Percentiles rank a stretch among this genome's conserved stretches.
phyloP scores from a whole-genome alignment of 345 rosid species.

The Bretschneidera sinensis region DNA sequence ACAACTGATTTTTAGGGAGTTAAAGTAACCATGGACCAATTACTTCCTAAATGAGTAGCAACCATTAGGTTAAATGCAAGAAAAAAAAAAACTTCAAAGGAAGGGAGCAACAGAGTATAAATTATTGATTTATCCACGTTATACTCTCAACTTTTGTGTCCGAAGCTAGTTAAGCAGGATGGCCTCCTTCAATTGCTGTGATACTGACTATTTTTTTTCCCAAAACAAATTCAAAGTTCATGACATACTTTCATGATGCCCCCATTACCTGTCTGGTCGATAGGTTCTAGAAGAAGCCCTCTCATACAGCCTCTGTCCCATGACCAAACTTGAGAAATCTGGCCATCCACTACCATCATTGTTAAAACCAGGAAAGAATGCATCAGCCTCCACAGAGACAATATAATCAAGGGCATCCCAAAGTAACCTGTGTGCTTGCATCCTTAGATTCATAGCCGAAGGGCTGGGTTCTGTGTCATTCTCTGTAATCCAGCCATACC shows the following conservation, averaged over 20 bases:
- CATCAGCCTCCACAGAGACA: slow-evolving; percentile 89
- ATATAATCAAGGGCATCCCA: slow-evolving; percentile 97
- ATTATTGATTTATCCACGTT: too few relatives aligned
- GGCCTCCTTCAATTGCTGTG: too few relatives aligned
- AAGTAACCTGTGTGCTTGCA: slow-evolving; percentile 81
- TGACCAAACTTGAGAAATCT: slow-evolving; percentile 92
- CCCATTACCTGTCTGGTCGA: slow-evolving; percentile 84
- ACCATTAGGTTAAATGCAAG: background rate
- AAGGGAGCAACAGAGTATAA: too few relatives aligned
- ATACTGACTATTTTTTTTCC: too few relatives aligned
- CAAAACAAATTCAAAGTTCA: background rate
- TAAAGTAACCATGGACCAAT: too few relatives aligned
- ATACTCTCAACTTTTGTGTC: too few relatives aligned
- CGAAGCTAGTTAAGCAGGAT: too few relatives aligned
- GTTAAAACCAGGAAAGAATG: slow-evolving; percentile 82
- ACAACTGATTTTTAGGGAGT: too few relatives aligned
- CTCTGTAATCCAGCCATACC: slow-evolving; percentile 96
- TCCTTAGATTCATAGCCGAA: slow-evolving; percentile 69
- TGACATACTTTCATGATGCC: background rate
- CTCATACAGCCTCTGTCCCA: slow-evolving; percentile 95
- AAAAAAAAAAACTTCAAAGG: too few relatives aligned
- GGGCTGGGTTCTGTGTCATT: slow-evolving; percentile 77
- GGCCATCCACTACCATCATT: slow-evolving; percentile 86
- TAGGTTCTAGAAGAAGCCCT: slow-evolving; percentile 79
- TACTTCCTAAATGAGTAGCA: background rate